Base-by-base conservation (phyloP, 345 rosid species). In the Adansonia digitata region DNA sequence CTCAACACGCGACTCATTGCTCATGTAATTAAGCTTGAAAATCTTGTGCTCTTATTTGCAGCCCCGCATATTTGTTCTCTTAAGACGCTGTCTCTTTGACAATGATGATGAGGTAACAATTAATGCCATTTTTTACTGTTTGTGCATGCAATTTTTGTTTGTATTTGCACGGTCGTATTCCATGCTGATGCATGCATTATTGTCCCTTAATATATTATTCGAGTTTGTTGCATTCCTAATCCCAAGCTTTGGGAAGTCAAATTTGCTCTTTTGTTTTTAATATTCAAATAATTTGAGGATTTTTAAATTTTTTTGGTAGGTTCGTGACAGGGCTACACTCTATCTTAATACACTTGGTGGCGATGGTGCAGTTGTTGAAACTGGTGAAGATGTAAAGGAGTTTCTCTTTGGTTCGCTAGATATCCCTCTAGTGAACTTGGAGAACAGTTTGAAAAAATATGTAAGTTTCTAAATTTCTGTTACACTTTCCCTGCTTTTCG, bases 241-340 rank as follows among this genome's bases (percentile, higher is more conserved):
- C 5, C 35, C 7, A 29, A 3, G 22, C 73, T 49, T 3, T 49
- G 26, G 72, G 40, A 49, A 67, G 24, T 69, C 24, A 10, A 46
- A 48, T 46, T 8, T 48, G 26, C 39, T 46, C 5, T 17, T 8
- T 43, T 3, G 17, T 17, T 24, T 12, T n/a, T 52, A 52, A 56
- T 42, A 15, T 66, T 39, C 34, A 40, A 24, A 29, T 2, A 20
- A 20, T 14, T 13, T 69, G 9, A 72, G 61, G 51, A 34, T 29
- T 53, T 69, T 59, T 42, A 72, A 27, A 55, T 69, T 24, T 22
- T 61, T 35, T 18, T 75, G 74, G 35, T 84, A 95, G 99, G 98
- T 95, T 74, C 98, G 98, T 79, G 99, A 95, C 79, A 88, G 99
- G 80, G 98, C 99, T 76, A 95, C 99, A 42, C 88, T 95, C 31